Conservation (phyloP, 2,329 filamentous ascomycete genomes). For the Fusarium lyarnte region DNA sequence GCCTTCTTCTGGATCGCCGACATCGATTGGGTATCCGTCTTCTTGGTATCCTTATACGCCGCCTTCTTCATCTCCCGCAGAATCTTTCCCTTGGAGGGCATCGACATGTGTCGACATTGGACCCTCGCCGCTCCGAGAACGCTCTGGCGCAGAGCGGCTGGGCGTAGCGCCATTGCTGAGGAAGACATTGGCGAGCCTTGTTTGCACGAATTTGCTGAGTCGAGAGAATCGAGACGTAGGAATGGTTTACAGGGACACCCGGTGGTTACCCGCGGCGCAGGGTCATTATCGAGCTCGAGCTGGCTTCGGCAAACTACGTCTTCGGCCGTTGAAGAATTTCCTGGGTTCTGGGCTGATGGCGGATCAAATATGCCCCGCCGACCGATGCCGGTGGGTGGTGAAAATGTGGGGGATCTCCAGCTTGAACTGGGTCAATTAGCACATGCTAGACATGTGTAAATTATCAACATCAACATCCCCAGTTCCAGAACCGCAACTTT, state of each 20-base stretch:
- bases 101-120: conserved; percentile 42
- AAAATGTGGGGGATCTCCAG: not conserved
- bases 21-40: conserved; percentile 45
- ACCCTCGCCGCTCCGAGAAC: conserved; percentile 32
- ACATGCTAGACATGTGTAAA: conserved; percentile 26
- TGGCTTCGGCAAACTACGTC: conserved; percentile 3
- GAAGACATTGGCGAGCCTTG: conserved; percentile 28
- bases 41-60: conserved; percentile 34
- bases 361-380: conserved; percentile 35
- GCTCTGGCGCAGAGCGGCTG: conserved; percentile 31
- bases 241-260: conserved; percentile 10
- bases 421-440: not conserved
- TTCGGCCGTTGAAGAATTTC: conserved; percentile 38
- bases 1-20: conserved; percentile 45
- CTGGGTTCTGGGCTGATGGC: conserved; percentile 34
- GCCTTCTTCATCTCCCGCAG: conserved; percentile 45
- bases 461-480: not conserved
- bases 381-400: not conserved
- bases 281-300: conserved; percentile 40
- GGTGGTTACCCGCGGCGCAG: conserved; percentile 39
- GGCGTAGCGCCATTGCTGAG: conserved; percentile 35
- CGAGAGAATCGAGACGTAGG: not conserved
- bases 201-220: not conserved
- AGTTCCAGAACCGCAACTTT: conserved; percentile 3
- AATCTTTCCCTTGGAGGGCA: conserved; percentile 40